These are phyloP conservation scores for Vitellaria paradoxa DNA, from an alignment of 179 eudicot genomes.

Conservation along the genomic window DNA sequence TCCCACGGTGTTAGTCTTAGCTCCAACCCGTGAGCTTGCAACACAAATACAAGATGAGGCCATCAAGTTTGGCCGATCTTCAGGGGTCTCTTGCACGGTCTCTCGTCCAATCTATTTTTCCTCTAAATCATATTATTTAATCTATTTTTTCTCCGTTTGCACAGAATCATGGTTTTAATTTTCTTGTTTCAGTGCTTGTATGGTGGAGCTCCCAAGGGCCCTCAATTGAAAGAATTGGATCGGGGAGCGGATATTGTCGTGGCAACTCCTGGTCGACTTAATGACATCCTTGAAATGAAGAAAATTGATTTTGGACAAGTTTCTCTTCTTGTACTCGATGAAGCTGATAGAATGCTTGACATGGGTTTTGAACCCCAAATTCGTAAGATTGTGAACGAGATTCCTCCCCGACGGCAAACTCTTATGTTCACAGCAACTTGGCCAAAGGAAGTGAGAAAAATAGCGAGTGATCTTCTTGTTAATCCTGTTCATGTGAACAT, in stretches of 20 bases:
- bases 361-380: conserved; percentile 94
- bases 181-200: conserved; percentile 60
- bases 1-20: conserved; percentile 70
- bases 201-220: conserved; percentile 79
- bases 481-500: conserved; percentile 78
- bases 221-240: conserved; percentile 65
- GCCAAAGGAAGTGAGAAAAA: conserved; percentile 80
- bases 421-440: conserved; percentile 90
- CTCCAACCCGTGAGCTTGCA: conserved; percentile 88
- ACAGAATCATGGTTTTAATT: neutral
- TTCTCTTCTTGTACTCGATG: conserved; percentile 76
- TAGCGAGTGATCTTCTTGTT: conserved; percentile 71
- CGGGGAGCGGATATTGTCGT: conserved; percentile 79
- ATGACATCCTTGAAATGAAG: conserved; percentile 82
- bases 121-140: too few species aligned
- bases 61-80: conserved; percentile 67
- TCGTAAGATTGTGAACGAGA: conserved; percentile 78
- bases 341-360: conserved; percentile 89
- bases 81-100: conserved; percentile 72
- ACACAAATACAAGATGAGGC: conserved; percentile 82
- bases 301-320: conserved; percentile 64
- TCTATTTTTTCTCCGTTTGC: conserved; percentile 16
- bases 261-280: conserved; percentile 88
- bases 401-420: conserved; percentile 79
- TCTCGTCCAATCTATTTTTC: neutral